phyloP scores from a whole-genome alignment of 2,329 filamentous ascomycete species.

The Hymenoscyphus infarciens region DNA sequence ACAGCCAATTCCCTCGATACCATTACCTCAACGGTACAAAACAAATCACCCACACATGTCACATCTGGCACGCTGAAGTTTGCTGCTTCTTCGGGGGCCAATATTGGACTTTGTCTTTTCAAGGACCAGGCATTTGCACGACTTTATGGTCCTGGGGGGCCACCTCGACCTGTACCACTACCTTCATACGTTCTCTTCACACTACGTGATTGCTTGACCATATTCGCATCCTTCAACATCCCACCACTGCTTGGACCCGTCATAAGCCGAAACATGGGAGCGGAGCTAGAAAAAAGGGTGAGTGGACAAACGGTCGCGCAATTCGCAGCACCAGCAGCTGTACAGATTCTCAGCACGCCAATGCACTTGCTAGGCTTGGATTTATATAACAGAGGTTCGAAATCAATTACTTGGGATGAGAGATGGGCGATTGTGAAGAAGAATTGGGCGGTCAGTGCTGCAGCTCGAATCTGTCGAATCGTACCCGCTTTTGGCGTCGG shows the following conservation, averaged over 20 bases:
- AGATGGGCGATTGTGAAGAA: conserved; percentile 63
- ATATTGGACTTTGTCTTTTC: conserved; percentile 81
- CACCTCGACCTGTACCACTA: conserved; percentile 58
- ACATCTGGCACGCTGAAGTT: conserved; percentile 80
- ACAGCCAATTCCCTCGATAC: conserved; percentile 89
- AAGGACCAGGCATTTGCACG: conserved; percentile 84
- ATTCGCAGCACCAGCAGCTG: conserved; percentile 72
- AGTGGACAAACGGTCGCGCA: conserved; percentile 66
- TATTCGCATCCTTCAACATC: conserved; percentile 89
- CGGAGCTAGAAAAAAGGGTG: conserved; percentile 48
- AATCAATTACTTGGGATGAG: conserved; percentile 48
- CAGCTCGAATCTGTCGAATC: conserved; percentile 78
- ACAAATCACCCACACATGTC: conserved; percentile 56
- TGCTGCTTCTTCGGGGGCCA: conserved; percentile 72
- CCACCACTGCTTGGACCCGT: conserved; percentile 72
- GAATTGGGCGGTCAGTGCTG: conserved; percentile 72
- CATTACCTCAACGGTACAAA: conserved; percentile 58
- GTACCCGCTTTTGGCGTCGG: conserved; percentile 86
- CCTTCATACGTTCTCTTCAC: conserved; percentile 77
- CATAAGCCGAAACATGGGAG: conserved; percentile 53
- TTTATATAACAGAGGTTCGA: conserved; percentile 68
- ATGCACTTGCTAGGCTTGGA: conserved; percentile 83
- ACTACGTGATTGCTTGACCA: conserved; percentile 78
- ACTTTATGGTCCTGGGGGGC: conserved; percentile 66
- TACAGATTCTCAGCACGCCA: conserved; percentile 78